These are phyloP conservation scores for Nitzschia palea DNA, from an alignment of 108 stramenopile species.

Conservation along the genomic window DNA sequence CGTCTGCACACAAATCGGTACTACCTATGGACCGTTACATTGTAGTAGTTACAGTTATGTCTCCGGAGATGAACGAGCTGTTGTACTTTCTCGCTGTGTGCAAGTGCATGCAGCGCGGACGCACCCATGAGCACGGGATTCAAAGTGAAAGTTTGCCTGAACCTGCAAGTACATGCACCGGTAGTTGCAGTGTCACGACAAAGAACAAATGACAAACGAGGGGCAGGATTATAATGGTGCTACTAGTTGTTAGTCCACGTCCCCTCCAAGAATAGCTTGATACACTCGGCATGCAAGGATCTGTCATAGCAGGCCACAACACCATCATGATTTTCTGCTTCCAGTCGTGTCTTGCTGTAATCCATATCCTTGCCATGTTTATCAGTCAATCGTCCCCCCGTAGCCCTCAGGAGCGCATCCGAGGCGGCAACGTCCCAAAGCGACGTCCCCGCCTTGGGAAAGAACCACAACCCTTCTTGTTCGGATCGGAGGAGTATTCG, in stretches of 20 bases:
- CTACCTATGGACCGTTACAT: too few relatives aligned
- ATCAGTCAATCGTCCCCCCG: conserved; percentile 58
- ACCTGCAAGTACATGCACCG: too few relatives aligned
- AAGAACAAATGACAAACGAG: too few relatives aligned
- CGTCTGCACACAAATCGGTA: too few relatives aligned
- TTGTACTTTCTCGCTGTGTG: too few relatives aligned
- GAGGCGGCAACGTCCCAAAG: conserved; percentile 68
- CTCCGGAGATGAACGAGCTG: too few relatives aligned
- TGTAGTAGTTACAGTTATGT: too few relatives aligned
- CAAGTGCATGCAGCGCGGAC: too few relatives aligned
- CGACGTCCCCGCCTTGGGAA: conserved; percentile 61
- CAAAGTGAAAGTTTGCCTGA: too few relatives aligned
- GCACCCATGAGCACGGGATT: too few relatives aligned
- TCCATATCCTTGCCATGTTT: conserved; percentile 55
- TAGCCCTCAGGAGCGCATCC: conserved; percentile 54
- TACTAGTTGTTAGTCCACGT: conserved; percentile 29
- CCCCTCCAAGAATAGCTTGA: conserved; percentile 43
- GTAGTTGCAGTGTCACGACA: too few relatives aligned
- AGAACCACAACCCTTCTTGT: conserved; percentile 65
- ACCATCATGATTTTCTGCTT: conserved; percentile 53
- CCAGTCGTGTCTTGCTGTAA: conserved; percentile 46
- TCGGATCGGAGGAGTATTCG: conserved; percentile 37
- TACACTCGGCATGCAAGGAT: conserved; percentile 43
- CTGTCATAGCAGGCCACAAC: conserved; percentile 52
- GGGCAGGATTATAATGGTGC: too few relatives aligned